Evolutionary conservation across 345 rosid genomes (phyloP), one percentile per base, ranked within the genome.

Genomic region (Bruguiera sexangula): DNA sequence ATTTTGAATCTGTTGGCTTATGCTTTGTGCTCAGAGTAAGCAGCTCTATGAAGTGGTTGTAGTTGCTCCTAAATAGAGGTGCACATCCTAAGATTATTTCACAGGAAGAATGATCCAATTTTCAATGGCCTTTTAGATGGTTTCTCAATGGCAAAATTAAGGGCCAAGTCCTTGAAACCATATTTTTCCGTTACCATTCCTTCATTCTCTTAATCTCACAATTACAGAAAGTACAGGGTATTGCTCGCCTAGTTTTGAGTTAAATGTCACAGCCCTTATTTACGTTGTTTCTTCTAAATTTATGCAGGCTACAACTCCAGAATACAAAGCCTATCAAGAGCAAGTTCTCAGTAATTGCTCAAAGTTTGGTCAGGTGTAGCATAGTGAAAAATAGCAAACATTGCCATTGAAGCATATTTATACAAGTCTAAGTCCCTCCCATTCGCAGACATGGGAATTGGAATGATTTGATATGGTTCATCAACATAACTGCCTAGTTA

Each of bases 251-350:
- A 8, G 26, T 20, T 39, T 67, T 19, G 29, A 24, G 15, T 19
- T 9, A 52, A n/a, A 26, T 18, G 39, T 59, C 21, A 56, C 0
- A 55, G 36, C 26, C 53, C 26, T 19, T 72, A 20, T 20, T 46
- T 15, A 50, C 59, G 10, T 43, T 31, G 8, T 60, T 60, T 34
- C 18, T 48, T 15, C 39, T 16, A 18, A 22, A 30, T 50, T 31
- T 46, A 21, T 75, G 83, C 78, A 93, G 96, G 94, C 96, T 61
- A 90, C 96, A 62, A 90, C 96, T 75, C 83, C 87, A 57, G 99
- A 95, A 82, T 95, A 95, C 84, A 95, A 75, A 80, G 97, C 98
- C 67, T 95, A 95, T 77, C 99, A 95, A 81, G 99, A 90, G 80
- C 99, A 95, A 85, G 96, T 88, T 75, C 87, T 95, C 67, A 90